Evolutionary conservation across 148 eudicot species (phyloP), one percentile per base, ranked within the genome.

Genomic region (Tetragonia tetragonoides): DNA sequence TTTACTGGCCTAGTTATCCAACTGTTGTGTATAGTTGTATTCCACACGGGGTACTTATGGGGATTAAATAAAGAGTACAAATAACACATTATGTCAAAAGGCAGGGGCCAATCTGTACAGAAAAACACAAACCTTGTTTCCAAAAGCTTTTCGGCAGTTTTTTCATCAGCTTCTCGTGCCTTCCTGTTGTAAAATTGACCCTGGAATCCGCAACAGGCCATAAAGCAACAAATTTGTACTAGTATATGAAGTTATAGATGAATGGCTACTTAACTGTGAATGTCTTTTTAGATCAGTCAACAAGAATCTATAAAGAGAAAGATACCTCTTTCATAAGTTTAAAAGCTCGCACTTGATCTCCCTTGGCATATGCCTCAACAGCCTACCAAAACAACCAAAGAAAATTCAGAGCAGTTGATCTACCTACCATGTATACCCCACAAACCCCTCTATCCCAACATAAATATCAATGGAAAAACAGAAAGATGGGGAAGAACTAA

Each of bases 161-260:
- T 81, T 67, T 89, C 95, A 86, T 91, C 88, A 72, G 90, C 92
- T 76, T 91, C 93, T 42, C 85, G 80, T 49, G 97, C 93, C 82
- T 86, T 87, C 56, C 28, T 68, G 76, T 78, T 85, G 79, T 70
- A 91, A 72, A 89, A 89, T 71, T 88, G 84, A 77, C 96, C 95
- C 97, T 93, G 76, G 79, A 46, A 12, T 47, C 49, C 28, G 59
- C 28, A 38, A 56, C 10, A 23, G 18, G 51, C 17, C 21, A 76
- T 34, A 69, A 3, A 70, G 47, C 18, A 49, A 1, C 41, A 21
- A 41, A 1, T 70, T 28, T 28, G 34, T 28, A 28, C 34, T 28
- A 15, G 5, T 4, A 16, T 67, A 39, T 17, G n/a, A 9, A n/a
- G 7, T 2, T 38, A 49, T n/a, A 14, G 46, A 16, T 6, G 2